These are phyloP conservation scores for Polysphondylium violaceum DNA, from an alignment of 78 protist genomes.

Conservation along the genomic window DNA sequence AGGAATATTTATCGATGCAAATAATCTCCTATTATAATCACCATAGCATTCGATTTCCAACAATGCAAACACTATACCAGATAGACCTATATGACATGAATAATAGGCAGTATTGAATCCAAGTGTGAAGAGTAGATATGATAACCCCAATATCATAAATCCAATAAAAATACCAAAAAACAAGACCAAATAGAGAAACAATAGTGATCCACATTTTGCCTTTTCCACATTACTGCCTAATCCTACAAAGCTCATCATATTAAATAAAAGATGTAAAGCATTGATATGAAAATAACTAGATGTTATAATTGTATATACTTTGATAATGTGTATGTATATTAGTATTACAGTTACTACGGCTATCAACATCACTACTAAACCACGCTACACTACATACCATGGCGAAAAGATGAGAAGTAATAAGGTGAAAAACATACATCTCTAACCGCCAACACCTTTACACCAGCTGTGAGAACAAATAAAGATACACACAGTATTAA, in stretches of 20 bases:
- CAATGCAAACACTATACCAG: constrained; percentile 51
- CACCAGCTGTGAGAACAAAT: not conserved
- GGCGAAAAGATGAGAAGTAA: not conserved
- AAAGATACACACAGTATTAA: constrained; percentile 13
- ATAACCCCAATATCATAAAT: not conserved
- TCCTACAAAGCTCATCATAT: constrained; percentile 44
- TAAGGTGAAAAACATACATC: constrained; percentile 1
- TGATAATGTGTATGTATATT: not conserved
- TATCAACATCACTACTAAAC: not conserved
- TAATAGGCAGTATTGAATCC: not conserved
- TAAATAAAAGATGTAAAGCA: constrained; percentile 41
- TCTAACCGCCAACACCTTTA: not conserved
- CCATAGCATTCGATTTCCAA: constrained; percentile 35
- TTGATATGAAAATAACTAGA: constrained; percentile 2
- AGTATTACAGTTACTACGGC: too few species aligned
- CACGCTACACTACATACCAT: not conserved
- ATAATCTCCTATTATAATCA: not conserved
- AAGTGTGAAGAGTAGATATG: not conserved
- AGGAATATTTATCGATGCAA: constrained; percentile 15
- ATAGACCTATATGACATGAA: constrained; percentile 26
- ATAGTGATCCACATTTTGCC: constrained; percentile 33
- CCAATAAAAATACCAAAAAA: constrained; percentile 22
- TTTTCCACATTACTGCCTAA: not conserved
- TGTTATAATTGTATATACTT: constrained; percentile 24
- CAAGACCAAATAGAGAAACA: constrained; percentile 14